Percentiles rank a stretch among this genome's conserved stretches.
These are phyloP conservation scores for Aphanomyces cochlioides DNA, from an alignment of 352 stramenopile species.

Conservation along the genomic window DNA sequence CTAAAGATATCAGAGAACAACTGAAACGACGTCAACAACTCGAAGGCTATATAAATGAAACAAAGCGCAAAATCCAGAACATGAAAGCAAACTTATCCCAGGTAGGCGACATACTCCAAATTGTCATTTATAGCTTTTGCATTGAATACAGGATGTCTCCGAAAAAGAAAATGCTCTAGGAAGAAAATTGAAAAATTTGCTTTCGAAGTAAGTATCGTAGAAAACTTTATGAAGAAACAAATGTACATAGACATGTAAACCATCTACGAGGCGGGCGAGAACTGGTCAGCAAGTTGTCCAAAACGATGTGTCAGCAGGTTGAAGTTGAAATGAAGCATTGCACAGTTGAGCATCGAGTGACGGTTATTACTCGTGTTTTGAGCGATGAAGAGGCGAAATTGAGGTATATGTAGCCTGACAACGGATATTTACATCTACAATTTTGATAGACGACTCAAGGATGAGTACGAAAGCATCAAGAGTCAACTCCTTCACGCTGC, in stretches of 20 bases:
- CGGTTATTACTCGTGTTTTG: conserved; percentile 4
- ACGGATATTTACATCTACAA: background rate
- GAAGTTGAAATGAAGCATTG: conserved; percentile 13
- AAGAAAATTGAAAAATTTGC: conserved; percentile 67
- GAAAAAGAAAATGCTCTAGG: conserved; percentile 71
- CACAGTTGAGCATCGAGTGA: conserved; percentile 19
- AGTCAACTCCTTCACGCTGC: conserved; percentile 57
- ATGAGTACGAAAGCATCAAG: conserved; percentile 60
- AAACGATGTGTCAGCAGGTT: background rate
- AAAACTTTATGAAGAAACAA: conserved; percentile 1
- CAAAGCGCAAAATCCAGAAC: conserved; percentile 64
- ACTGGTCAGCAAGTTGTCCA: background rate
- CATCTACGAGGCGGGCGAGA: conserved; percentile 59
- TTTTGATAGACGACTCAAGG: conserved; percentile 36
- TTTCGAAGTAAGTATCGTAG: conserved; percentile 43
- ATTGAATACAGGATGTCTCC: conserved; percentile 52
- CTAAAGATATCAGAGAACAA: conserved; percentile 66
- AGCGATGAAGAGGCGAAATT: conserved; percentile 22
- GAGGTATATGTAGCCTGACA: background rate
- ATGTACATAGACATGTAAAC: conserved; percentile 47
- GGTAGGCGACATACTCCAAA: conserved; percentile 33
- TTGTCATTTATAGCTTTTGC: background rate
- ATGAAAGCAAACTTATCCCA: conserved; percentile 69
- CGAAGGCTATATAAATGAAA: conserved; percentile 69
- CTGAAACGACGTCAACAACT: conserved; percentile 65